A percentile compares a stretch with the other conserved stretches of the same genome.
Conservation (phyloP, 1,284 basidiomycete species). For the Stygiomarasmius scandens region DNA sequence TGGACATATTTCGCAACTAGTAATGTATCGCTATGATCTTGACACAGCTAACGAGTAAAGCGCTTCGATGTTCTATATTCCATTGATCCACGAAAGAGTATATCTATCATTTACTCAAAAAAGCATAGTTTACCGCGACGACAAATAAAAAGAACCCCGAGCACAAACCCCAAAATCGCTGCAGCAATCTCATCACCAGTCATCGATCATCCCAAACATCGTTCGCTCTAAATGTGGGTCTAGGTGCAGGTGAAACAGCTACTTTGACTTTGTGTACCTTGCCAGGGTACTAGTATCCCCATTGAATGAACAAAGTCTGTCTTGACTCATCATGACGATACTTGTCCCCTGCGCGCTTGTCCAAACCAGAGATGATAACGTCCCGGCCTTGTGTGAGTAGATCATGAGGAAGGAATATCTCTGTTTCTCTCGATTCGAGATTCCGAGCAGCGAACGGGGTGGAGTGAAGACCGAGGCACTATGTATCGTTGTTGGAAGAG, state of each 20-base stretch:
- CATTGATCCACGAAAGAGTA: no score
- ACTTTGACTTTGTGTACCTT: slow-evolving; percentile 53
- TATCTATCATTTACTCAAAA: no score
- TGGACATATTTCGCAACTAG: no score
- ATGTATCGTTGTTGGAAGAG: slow-evolving; percentile 2
- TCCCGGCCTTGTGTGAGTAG: slow-evolving; percentile 58
- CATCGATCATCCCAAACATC: slow-evolving; percentile 70
- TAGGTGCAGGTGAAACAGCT: slow-evolving; percentile 49
- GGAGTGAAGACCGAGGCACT: slow-evolving; percentile 31
- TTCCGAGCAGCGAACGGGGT: slow-evolving; percentile 40
- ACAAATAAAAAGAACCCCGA: neutral
- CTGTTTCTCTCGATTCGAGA: slow-evolving; percentile 63
- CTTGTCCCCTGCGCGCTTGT: slow-evolving; percentile 37
- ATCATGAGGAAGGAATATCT: slow-evolving; percentile 80
- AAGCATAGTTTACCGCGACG: neutral
- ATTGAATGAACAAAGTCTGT: slow-evolving; percentile 69
- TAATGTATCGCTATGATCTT: no score
- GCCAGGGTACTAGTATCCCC: slow-evolving; percentile 44
- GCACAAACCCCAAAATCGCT: neutral
- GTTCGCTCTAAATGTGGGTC: slow-evolving; percentile 56
- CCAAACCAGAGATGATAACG: slow-evolving; percentile 54
- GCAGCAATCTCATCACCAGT: slow-evolving; percentile 31
- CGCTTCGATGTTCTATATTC: no score
- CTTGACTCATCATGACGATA: slow-evolving; percentile 57
- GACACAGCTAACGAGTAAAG: no score